Conservation (phyloP, 2,329 filamentous ascomycete species). For the Lomentospora prolificans region DNA sequence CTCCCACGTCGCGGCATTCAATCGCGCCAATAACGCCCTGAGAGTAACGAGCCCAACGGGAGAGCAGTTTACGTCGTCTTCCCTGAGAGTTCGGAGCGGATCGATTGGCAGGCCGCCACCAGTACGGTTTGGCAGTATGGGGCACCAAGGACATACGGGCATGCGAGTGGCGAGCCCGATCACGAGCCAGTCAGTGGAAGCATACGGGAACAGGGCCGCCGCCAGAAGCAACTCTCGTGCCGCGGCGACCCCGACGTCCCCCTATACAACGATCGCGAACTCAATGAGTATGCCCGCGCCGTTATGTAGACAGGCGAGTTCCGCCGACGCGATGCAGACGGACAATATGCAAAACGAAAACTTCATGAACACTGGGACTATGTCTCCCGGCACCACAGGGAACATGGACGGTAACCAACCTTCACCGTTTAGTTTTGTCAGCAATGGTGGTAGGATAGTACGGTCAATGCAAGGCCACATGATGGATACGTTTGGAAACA, state of each 20-base stretch:
- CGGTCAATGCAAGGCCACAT: slow-evolving; percentile 3
- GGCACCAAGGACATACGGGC: background rate
- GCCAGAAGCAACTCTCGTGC: background rate
- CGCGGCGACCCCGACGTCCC: background rate
- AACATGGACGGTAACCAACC: background rate
- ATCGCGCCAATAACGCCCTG: slow-evolving; percentile 6
- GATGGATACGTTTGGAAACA: slow-evolving; percentile 2
- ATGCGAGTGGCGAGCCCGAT: slow-evolving; percentile 7
- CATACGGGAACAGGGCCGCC: background rate
- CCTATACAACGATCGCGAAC: background rate
- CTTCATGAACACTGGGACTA: background rate
- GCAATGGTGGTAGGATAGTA: background rate
- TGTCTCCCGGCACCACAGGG: background rate
- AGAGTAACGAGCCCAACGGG: slow-evolving; percentile 4
- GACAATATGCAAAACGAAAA: background rate
- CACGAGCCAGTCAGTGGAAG: slow-evolving; percentile 1
- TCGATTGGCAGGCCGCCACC: slow-evolving; percentile 5
- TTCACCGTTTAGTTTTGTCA: slow-evolving; percentile 3
- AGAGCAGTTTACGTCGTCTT: slow-evolving; percentile 6
- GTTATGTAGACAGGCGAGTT: background rate
- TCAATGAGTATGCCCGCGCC: slow-evolving; percentile 5
- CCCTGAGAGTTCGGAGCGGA: slow-evolving; percentile 3
- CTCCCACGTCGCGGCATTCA: slow-evolving; percentile 5
- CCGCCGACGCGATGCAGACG: background rate
- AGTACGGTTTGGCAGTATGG: slow-evolving; percentile 6